Evolutionary conservation across 2,329 filamentous ascomycete species (phyloP).

Genomic region (Didymella sp.): DNA sequence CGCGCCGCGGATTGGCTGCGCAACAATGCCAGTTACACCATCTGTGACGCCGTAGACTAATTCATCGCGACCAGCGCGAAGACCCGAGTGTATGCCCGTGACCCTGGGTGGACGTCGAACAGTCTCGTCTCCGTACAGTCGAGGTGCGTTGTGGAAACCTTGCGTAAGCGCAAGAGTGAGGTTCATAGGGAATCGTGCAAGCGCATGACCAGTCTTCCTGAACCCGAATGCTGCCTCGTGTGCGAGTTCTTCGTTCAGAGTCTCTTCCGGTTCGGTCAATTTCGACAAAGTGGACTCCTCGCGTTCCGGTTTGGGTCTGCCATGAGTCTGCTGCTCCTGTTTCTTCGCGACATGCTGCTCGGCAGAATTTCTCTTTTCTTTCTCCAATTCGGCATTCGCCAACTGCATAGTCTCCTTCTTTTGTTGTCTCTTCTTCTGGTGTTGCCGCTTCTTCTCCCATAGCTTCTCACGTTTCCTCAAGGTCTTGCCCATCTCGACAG

Average conservation of each 20-base stretch:
- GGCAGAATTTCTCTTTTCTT: slow-evolving; percentile 3
- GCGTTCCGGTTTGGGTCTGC: slow-evolving; percentile 29
- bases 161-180: slow-evolving; percentile 68
- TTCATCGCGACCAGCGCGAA: slow-evolving; percentile 66
- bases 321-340: slow-evolving; percentile 9
- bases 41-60: slow-evolving; percentile 70
- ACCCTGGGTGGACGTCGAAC: slow-evolving; percentile 69
- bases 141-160: slow-evolving; percentile 74
- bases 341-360: slow-evolving; percentile 26
- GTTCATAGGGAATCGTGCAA: slow-evolving; percentile 66
- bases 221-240: slow-evolving; percentile 62
- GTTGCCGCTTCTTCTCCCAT: slow-evolving; percentile 55
- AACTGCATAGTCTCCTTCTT: slow-evolving; percentile 30
- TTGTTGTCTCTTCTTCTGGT: slow-evolving; percentile 41
- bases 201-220: slow-evolving; percentile 58
- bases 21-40: slow-evolving; percentile 68
- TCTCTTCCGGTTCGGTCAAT: slow-evolving; percentile 42
- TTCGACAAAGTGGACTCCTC: slow-evolving; percentile 40
- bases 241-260: slow-evolving; percentile 47
- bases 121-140: slow-evolving; percentile 73
- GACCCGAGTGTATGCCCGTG: slow-evolving; percentile 69
- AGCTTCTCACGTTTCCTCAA: slow-evolving; percentile 62
- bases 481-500: slow-evolving; percentile 66
- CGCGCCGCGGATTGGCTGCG: slow-evolving; percentile 65
- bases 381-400: slow-evolving; percentile 22